Percentiles rank a stretch among this genome's conserved stretches.
Conservation (phyloP, 257 asterid genomes). For the Mitragyna speciosa region DNA sequence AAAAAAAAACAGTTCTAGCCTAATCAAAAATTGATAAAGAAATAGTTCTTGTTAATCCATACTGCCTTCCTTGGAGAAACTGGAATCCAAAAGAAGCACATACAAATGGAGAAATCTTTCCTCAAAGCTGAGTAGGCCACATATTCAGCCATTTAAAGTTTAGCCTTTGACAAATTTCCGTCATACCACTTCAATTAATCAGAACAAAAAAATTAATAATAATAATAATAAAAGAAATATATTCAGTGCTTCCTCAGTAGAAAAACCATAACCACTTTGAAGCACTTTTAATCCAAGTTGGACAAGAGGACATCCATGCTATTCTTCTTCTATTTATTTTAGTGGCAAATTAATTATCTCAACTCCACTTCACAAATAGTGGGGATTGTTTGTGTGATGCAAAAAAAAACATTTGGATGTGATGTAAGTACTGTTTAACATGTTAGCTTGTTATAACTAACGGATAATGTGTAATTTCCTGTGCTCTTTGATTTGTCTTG, state of each 20-base stretch:
- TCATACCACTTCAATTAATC: not conserved
- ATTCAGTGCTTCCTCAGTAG: not conserved
- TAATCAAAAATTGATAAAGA: not conserved
- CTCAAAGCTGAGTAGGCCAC: not conserved
- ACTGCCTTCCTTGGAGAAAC: not conserved
- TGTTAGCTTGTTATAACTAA: no score
- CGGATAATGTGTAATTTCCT: no score
- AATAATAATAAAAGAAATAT: no score
- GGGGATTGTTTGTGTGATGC: no score
- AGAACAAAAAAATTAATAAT: no score
- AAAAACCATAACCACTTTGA: not conserved
- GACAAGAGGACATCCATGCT: not conserved
- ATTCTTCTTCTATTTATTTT: no score
- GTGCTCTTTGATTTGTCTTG: no score
- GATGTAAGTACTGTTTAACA: no score
- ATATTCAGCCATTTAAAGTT: not conserved
- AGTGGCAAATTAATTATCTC: not conserved
- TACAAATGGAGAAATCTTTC: not conserved
- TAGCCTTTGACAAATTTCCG: not conserved
- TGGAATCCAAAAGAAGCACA: not conserved
- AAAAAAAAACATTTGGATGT: no score
- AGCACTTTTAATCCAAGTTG: not conserved
- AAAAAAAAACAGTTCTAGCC: not conserved
- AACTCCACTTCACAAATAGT: no score
- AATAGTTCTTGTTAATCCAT: conserved; percentile 13